Evolutionary conservation across 129 eudicot genomes (phyloP), one percentile per base, ranked within the genome.

Genomic region (Sambucus nigra): DNA sequence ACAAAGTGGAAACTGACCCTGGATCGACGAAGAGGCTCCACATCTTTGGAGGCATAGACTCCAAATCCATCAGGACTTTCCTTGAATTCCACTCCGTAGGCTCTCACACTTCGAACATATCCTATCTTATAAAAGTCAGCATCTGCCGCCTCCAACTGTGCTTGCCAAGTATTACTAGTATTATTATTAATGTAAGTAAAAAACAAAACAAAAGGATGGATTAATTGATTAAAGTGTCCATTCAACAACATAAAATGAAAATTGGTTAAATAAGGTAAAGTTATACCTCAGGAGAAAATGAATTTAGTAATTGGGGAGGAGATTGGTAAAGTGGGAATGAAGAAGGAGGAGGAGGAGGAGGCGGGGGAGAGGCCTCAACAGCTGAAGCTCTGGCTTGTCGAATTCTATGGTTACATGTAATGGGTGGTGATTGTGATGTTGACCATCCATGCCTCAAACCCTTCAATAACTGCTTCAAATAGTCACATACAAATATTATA

Each of bases 21-120:
- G 40, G 99, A 81, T 57, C 99, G 95, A 32, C 94, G 94, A 59
- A 69, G 74, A 58, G 95, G 84, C 64, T 79, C 87, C 10, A 91
- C 66, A 52, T 91, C 89, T 79, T 71, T 86, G 39, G 94, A 79
- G 7, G 99, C 99, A 68, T 62, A 86, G 7, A 91, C 87, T 65
- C 94, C 99, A 64, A 81, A 82, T 15, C 99, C 99, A 60, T 86
- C 76, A 27, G 99, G 94, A 11, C 95, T 95, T 80, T 91, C 99
- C 64, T 86, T 86, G 64, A 86, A 91, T 65, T 91, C 99, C 35
- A 91, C 81, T 59, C 95, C 99, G 67, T 91, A 91, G 1, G 94
- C 95, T 65, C 99, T 61, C 75, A 91, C 75, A 57, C 77, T 80
- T 72, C 89, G 76, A 57, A 82, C 87, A 63, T 70, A 91, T 47